Base-by-base conservation (phyloP, 257 asterid species). In the Paulownia fortunei region DNA sequence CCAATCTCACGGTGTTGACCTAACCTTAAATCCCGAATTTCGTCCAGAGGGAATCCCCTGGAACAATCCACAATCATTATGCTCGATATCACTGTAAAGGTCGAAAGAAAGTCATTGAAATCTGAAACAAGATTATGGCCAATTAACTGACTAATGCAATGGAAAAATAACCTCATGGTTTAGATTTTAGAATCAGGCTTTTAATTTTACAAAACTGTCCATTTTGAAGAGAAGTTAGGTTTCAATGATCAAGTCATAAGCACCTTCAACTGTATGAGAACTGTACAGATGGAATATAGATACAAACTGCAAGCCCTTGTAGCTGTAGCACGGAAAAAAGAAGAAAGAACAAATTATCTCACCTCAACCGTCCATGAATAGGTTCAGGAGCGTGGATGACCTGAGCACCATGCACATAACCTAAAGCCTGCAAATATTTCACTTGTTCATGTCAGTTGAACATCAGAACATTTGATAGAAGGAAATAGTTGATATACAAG, bases 331-430 rank as follows among this genome's bases (percentile, higher is more conserved):
- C 10, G 55, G 13, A n/a, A 77, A 36, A 61, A 46, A 34, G 12
- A 59, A 32, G 47, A 55, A 59, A 8, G 13, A 41, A 51, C n/a
- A 41, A 59, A 12, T 5, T 30, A 52, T 67, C 16, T 65, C 24
- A 96, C 99, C 99, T 96, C 82, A 96, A 78, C 67, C 99, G 91
- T 63, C 99, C 99, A 88, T 96, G 99, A 81, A 96, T 85, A 69
- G 98, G 92, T 80, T 93, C 97, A 41, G 92, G 85, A 77, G 97
- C 99, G 62, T 81, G 95, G 76, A 92, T 85, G 42, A 96, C 91
- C 81, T 80, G 88, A 87, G 97, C 99, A 80, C 97, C 99, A 81
- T 96, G 97, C 32, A 81, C 99, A 52, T 88, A 90, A 59, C 98
- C 99, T 74, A 96, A 88, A 77, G 99, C 98, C 99, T 96, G 89